Base-by-base conservation (phyloP, 2,329 filamentous ascomycete species). In the Elsinoe australis region DNA sequence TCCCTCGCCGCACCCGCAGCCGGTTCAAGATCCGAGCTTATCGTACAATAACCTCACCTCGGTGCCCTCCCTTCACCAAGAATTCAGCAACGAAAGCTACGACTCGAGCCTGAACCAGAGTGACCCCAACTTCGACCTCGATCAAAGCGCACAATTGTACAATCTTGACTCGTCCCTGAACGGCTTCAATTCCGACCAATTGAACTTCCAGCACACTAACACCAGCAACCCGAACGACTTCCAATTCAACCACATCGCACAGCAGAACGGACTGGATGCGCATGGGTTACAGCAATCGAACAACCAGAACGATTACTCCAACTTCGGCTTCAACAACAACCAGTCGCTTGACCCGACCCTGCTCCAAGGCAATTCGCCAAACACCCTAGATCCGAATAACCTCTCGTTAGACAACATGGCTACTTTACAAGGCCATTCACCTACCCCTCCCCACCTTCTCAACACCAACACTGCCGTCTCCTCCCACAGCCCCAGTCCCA, bases 281-380 rank as follows among this genome's bases (percentile, higher is more conserved):
- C 24, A 34, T 36, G 24, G 19, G 31, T 18, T 28, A 39, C 32
- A 31, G 8, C 45, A 48, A 22, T 19, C 32, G 33, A 36, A 48
- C 45, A 29, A 39, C 33, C 45, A 48, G 26, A 33, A 22, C 5
- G 31, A 48, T 19, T 87, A 84, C 58, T 75, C 80, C 3, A 62
- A 72, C 6, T 67, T 72, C 42, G 69, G 72, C 55, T 68, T 71
- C 50, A 68, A 66, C 42, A 71, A 72, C 52, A 74, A 79, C 53
- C 76, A 79, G 58, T 79, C 65, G 10, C 62, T 81, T 59, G 78
- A 78, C 58, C 66, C 78, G 9, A 75, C 81, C 17, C 83, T 85
- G 53, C 70, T 76, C 51, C 58, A 67, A 46, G 65, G 67, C 58
- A 55, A 62, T 49, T 64, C 66, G 54, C 66, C 66, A 49, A 62